Percentiles rank a stretch among this genome's conserved stretches.
Conservation (phyloP, 2,329 filamentous ascomycete species). For the Proliferodiscus dingleyae region DNA sequence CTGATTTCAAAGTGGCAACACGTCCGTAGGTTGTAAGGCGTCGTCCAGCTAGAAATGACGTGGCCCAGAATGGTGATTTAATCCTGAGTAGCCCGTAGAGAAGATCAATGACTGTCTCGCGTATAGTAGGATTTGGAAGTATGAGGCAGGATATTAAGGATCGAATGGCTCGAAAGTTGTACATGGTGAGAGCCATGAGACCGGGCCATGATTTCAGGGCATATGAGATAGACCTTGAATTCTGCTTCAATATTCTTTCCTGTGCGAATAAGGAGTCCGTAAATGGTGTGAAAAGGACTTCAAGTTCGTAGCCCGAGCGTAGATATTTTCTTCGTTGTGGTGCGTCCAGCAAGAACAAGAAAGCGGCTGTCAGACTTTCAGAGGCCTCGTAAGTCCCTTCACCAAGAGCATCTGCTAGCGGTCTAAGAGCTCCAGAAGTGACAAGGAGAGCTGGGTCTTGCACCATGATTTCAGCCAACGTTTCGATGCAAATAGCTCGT, state of each 20-base stretch:
- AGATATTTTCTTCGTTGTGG: constrained; percentile 76
- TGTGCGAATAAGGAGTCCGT: constrained; percentile 71
- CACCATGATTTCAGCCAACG: constrained; percentile 84
- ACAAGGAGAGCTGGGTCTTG: constrained; percentile 78
- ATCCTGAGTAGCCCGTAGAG: constrained; percentile 78
- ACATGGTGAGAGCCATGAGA: constrained; percentile 81
- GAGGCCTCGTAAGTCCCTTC: constrained; percentile 91
- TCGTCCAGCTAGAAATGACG: constrained; percentile 87
- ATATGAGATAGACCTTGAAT: constrained; percentile 85
- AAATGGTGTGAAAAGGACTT: constrained; percentile 85
- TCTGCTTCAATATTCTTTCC: constrained; percentile 68
- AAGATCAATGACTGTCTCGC: constrained; percentile 81
- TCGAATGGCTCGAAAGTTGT: constrained; percentile 76
- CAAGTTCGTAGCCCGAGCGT: constrained; percentile 83
- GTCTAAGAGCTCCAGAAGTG: constrained; percentile 75
- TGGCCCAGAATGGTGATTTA: constrained; percentile 91
- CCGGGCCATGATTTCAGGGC: constrained; percentile 93
- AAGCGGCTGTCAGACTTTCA: constrained; percentile 80
- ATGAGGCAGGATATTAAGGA: constrained; percentile 68
- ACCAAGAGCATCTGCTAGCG: constrained; percentile 84
- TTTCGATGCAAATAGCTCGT: constrained; percentile 86
- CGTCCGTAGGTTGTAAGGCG: constrained; percentile 94
- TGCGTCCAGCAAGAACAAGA: constrained; percentile 83
- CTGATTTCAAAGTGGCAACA: constrained; percentile 74
- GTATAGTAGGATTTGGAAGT: constrained; percentile 49